Base-by-base conservation (phyloP, 768 basidiomycete genomes). In the Russula sp. region DNA sequence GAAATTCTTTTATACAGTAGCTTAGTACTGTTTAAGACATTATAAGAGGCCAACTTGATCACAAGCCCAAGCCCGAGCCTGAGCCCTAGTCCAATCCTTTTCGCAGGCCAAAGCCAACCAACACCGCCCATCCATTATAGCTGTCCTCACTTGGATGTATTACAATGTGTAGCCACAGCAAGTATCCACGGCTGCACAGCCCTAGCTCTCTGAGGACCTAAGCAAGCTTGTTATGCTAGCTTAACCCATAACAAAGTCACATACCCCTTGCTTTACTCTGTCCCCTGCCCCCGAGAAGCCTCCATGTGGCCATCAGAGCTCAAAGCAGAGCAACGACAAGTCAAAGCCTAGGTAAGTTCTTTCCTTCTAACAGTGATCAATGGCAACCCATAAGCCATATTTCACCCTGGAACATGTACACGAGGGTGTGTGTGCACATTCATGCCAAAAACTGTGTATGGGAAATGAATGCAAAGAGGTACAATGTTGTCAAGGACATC, bases 301-400 rank as follows among this genome's bases (percentile, higher is more conserved):
- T 45, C 58, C 61, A 58, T 67, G 73, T 65, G 73, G 72, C 52
- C 70, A 69, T 58, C 69, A 58, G 65, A 74, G 75, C 59, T 74
- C 66, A 53, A 80, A 77, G 70, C 64, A 72, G 51, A 68, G 70
- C 61, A 78, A 78, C 69, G 79, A 79, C 67, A 79, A 78, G 73
- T 68, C 66, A 59, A 66, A 70, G 45, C 66, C 73, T 46, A 80
- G 80, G 80, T 81, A 70, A 67, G 64, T 59, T 45, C 2, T 25
- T 1, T 13, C 18, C 38, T n/a, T n/a, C n/a, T n/a, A n/a, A n/a
- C n/a, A n/a, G n/a, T 13, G 32, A n/a, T 11, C 11, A n/a, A 29
- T n/a, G 11, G 2, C 49, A 10, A 22, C 32, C 5, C 13, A 25
- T 1, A 16, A 10, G 1, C 7, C 18, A 35, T 13, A 8, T 46